Evolutionary conservation across 805 yeast genomes (phyloP), one percentile per base, ranked within the genome.

Genomic region (Saccharomycopsis selenospora): DNA sequence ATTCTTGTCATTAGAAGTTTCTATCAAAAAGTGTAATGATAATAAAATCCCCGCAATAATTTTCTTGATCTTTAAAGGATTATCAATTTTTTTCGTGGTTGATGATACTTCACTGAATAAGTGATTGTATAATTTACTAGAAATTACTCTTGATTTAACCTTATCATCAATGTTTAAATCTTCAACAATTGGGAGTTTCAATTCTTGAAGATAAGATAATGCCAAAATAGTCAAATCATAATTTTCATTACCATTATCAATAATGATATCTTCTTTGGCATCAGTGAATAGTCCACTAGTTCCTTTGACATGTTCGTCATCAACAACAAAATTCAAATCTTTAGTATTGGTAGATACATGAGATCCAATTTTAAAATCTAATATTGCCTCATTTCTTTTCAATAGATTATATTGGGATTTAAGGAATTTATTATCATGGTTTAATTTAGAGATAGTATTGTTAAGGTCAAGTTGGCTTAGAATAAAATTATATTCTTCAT

Each of bases 311-410:
- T n/a, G n/a, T n/a, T n/a, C n/a, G 10, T 33, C 10, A 10, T 17
- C 17, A 6, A 33, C 38, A 5, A 33, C 10, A n/a, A 52, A 40
- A 41, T 60, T 60, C 20, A 41, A 46, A 8, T 49, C 36, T 2
- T 62, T 54, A 3, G 56, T 36, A 20, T 33, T 33, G 11, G 56
- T 53, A 4, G 54, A 44, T 2, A 62, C 51, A 23, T 55, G 38
- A 43, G 66, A 73, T 18, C 72, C 72, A 4, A 72, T 56, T 33
- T 63, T 58, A 55, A 60, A 69, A 13, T 68, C 66, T 54, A 77
- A 64, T 25, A 73, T 55, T 25, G 73, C 54, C 57, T 71, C 71
- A 56, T 77, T 78, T 57, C 73, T 69, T 43, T 60, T 54, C 41
- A 78, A 55, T 2, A 60, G 56, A 45, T 60, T 66, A 47, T 63